Percentiles rank a stretch among this genome's conserved stretches.
These are phyloP conservation scores for Umbelopsis sp. DNA, from an alignment of 192 early-diverging fungal genomes.

Conservation along the genomic window DNA sequence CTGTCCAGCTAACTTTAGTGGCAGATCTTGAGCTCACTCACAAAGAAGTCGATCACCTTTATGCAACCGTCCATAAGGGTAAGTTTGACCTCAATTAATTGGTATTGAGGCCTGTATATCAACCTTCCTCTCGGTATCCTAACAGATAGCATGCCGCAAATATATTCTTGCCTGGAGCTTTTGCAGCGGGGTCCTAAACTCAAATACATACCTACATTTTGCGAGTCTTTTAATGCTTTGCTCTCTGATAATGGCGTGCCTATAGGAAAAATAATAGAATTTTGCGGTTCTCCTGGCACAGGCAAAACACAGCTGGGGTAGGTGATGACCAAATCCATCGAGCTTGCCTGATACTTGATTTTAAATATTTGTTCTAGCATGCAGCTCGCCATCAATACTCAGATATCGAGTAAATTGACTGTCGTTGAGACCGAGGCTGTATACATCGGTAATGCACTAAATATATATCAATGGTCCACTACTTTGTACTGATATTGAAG, in stretches of 20 bases:
- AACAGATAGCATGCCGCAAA: slow-evolving; percentile 4
- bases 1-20: not conserved
- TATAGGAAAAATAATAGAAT: slow-evolving; percentile 3
- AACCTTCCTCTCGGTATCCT: not conserved
- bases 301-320: slow-evolving; percentile 11
- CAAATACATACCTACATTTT: slow-evolving; percentile 3
- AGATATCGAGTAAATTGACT: not conserved
- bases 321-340: not conserved
- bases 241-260: not conserved
- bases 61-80: slow-evolving; percentile 2
- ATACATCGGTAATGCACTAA: not conserved
- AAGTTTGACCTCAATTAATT: not conserved
- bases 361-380: not conserved
- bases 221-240: slow-evolving; percentile 9
- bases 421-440: not conserved
- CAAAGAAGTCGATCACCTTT: not conserved
- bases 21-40: not conserved
- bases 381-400: not conserved
- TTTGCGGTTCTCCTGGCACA: slow-evolving; percentile 4
- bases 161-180: not conserved
- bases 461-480: not conserved
- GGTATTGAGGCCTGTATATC: not conserved
- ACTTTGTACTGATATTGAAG: not conserved
- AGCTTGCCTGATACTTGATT: not conserved
- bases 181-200: not conserved